Conservation (phyloP, 306 rosid genomes). For the Hylodesmum podocarpum region DNA sequence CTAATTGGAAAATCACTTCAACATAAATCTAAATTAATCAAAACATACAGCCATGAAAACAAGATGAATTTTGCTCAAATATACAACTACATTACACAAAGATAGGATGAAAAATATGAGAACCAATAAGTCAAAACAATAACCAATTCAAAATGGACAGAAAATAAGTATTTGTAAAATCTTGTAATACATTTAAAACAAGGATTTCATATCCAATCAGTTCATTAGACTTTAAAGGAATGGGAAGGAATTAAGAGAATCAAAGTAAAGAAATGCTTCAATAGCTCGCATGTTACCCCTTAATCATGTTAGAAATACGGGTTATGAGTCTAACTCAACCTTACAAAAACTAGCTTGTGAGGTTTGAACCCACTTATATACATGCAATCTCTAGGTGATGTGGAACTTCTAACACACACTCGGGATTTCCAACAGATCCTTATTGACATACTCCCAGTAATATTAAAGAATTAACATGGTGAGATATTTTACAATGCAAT, state of each 20-base stretch:
- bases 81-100: neutral
- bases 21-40: neutral
- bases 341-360: no score
- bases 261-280: neutral
- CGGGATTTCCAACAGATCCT: no score
- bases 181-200: neutral
- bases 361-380: no score
- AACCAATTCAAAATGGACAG: neutral
- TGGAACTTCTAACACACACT: no score
- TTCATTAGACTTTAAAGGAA: neutral
- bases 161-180: neutral
- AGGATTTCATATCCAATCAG: slow-evolving; percentile 1
- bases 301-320: no score
- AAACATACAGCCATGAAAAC: neutral
- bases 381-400: no score
- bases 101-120: neutral
- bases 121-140: neutral
- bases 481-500: slow-evolving; percentile 13
- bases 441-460: neutral
- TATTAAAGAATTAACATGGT: neutral
- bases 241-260: neutral
- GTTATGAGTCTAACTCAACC: no score
- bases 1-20: neutral
- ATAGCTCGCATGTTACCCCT: neutral
- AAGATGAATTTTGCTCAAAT: neutral